Evolutionary conservation across 805 yeast genomes (phyloP).

Genomic region (Ogataea nitratoaversa): DNA sequence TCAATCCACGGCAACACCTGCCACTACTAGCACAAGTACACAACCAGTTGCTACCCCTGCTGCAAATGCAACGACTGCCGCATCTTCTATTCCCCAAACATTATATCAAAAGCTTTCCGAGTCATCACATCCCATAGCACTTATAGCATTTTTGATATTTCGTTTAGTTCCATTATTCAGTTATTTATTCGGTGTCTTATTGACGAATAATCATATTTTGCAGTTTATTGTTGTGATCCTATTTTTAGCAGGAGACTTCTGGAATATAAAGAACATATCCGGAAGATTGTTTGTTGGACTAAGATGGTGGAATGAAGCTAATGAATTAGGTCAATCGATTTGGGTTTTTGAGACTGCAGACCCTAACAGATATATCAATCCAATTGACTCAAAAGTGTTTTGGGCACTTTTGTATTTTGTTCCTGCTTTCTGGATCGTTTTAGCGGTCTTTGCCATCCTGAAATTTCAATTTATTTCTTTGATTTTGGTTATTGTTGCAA

Average conservation of each 20-base stretch:
- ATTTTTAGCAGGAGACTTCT: slow-evolving; percentile 82
- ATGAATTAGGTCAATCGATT: slow-evolving; percentile 56
- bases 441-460: slow-evolving; percentile 74
- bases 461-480: slow-evolving; percentile 70
- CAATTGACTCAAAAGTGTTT: slow-evolving; percentile 85
- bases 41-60: background rate
- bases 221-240: slow-evolving; percentile 77
- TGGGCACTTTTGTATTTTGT: slow-evolving; percentile 76
- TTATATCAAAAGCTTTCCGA: slow-evolving; percentile 49
- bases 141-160: slow-evolving; percentile 57
- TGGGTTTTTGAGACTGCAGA: slow-evolving; percentile 91
- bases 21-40: background rate
- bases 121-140: slow-evolving; percentile 82
- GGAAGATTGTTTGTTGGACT: slow-evolving; percentile 89
- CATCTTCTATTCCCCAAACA: slow-evolving; percentile 22
- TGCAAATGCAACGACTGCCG: slow-evolving; percentile 3
- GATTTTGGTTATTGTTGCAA: slow-evolving; percentile 60
- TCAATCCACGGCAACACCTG: background rate
- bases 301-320: slow-evolving; percentile 95
- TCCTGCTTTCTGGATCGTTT: slow-evolving; percentile 70
- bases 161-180: slow-evolving; percentile 59
- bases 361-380: slow-evolving; percentile 68
- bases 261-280: slow-evolving; percentile 88
- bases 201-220: slow-evolving; percentile 63
- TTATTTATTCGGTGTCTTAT: slow-evolving; percentile 66